Conservation (phyloP, 2,329 filamentous ascomycete species). For the Fusarium anguioides region DNA sequence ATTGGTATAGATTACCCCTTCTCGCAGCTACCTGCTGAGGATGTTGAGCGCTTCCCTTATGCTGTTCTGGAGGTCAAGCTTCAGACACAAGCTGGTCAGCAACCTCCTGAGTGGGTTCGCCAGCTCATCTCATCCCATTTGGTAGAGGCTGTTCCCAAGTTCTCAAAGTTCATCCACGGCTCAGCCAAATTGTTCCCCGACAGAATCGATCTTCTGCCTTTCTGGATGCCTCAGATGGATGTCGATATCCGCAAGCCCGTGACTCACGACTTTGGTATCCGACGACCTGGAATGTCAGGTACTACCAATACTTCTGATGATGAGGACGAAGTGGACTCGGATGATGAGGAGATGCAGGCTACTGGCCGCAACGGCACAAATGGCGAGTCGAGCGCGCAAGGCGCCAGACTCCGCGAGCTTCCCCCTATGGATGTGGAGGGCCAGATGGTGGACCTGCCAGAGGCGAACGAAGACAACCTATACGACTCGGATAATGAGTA, state of each 20-base stretch:
- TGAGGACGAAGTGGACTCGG: constrained; percentile 76
- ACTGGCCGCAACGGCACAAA: constrained; percentile 36
- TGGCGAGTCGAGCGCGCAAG: constrained; percentile 55
- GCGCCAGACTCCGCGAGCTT: constrained; percentile 53
- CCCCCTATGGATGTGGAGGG: constrained; percentile 79
- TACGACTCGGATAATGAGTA: constrained; percentile 90
- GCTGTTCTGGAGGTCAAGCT: constrained; percentile 97
- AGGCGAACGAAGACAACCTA: constrained; percentile 77
- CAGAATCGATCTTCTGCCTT: constrained; percentile 89
- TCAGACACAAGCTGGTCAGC: constrained; percentile 94
- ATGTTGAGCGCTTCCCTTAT: constrained; percentile 93
- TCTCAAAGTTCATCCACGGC: constrained; percentile 99
- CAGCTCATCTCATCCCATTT: constrained; percentile 93
- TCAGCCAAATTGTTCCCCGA: constrained; percentile 87
- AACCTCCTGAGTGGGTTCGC: constrained; percentile 95
- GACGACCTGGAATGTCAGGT: constrained; percentile 78
- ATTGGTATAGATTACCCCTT: constrained; percentile 98
- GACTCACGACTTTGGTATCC: constrained; percentile 90
- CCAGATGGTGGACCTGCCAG: constrained; percentile 74
- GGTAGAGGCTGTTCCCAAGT: constrained; percentile 98
- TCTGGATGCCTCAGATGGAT: constrained; percentile 99
- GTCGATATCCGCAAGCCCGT: constrained; percentile 95
- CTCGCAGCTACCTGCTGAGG: constrained; percentile 83
- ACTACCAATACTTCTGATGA: constrained; percentile 82
- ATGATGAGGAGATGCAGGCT: constrained; percentile 65